Base-by-base conservation (phyloP, 495 filamentous ascomycete genomes). In the Penicillium bovifimosum region DNA sequence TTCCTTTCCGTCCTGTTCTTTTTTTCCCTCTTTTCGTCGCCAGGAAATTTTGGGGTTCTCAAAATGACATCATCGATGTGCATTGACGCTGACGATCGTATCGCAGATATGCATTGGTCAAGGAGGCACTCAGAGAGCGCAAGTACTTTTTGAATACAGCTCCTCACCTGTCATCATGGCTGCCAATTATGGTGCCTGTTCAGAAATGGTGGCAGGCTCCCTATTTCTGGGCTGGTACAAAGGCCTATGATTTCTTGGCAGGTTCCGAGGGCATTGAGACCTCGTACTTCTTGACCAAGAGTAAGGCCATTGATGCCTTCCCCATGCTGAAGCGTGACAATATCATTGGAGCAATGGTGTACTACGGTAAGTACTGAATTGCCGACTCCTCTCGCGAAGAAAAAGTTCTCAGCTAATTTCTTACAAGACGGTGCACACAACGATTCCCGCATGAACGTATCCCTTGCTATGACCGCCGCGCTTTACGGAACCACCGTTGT, bases 361-460 rank as follows among this genome's bases (percentile, higher is more conserved):
- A 98, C 76, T 98, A 98, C 67, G 84, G 84, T 85, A 72, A 47
- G 76, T 48, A 31, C 14, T n/a, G 10, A 48, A 18, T 14, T 14
- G 18, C 27, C 27, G 27, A 32, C 3, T 17, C 17, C 17, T 10
- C 34, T 24, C n/a, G 11, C 11, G 1, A 28, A 13, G 10, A 24
- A 6, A 40, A 47, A 31, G 9, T 18, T 43, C 6, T 6, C 1
- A 42, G 35, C 46, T 48, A 38, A 48, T 38, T 20, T 3, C 0
- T n/a, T 17, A 3, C 9, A 16, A 76, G 92, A 98, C 73, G 93
- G 93, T 57, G 91, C 91, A 2, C 93, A 98, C 75, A 98, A 97
- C 64, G 93, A 98, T 69, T 96, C 93, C 20, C 82, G 93, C 44
- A 98, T 98, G 93, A 98, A 98, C 59, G 90, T 96, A 35, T 95